Evolutionary conservation across 768 basidiomycete species (phyloP), one percentile per base, ranked within the genome.

Genomic region (Pseudohyphozyma bogoriensis): DNA sequence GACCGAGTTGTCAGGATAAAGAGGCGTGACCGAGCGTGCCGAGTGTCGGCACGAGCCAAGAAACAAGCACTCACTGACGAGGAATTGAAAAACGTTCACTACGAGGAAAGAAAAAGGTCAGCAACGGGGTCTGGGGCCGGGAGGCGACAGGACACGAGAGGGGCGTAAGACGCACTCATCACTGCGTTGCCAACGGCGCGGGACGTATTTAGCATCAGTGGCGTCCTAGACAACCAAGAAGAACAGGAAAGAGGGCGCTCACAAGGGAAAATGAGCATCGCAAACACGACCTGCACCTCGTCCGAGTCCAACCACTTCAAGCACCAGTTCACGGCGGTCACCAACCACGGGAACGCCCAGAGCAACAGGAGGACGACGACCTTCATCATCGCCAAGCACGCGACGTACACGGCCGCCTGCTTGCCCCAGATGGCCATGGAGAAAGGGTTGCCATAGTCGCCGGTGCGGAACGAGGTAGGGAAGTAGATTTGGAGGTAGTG

Each of bases 361-460:
- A 95, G 82, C 13, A 95, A 74, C 3, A 76, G 77, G 32, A 95
- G 76, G n/a, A 97, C 87, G 44, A 88, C 74, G n/a, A 89, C 73
- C 72, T 97, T 96, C 93, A 96, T 96, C 20, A 82, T 77, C 2
- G 84, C 81, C 29, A 97, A 77, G 7, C 87, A 79, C 15, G 84
- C 74, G 54, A 96, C 80, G 71, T 97, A 97, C 32, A 92, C 80
- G 9, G 83, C 79, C 24, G 55, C 52, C 45, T 89, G 87, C 49
- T 84, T 82, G 29, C 76, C 71, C 87, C 87, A 93, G 73, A 78
- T 86, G 26, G 74, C 75, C 65, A 84, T 63, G 1, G 82, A 82
- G 7, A 90, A 91, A 4, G 92, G 92, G 40, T 78, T 78, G 22
- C 92, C 93, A 72, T 97, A 97, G 59, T 88, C 77, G 3, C 93